Evolutionary conservation across 768 basidiomycete species (phyloP), one percentile per base, ranked within the genome.

Genomic region (Rubroboletus satanas): DNA sequence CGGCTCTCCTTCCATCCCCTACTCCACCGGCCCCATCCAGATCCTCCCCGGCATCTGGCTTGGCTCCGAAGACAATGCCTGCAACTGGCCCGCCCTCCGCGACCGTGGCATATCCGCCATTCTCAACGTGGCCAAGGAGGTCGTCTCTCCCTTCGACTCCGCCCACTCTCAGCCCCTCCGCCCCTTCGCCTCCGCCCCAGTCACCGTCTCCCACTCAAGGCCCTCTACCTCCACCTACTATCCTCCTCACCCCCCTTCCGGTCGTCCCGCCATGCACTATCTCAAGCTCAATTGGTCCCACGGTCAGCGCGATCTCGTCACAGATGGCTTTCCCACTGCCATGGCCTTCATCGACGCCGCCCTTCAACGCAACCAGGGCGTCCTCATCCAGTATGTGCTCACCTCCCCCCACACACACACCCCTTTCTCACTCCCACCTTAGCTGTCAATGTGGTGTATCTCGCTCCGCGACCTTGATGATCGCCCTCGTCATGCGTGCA

Each of bases 381-480:
- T 93, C 53, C 79, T 93, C 57, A 83, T 93, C 52, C 92, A 93
- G 91, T 93, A 69, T 62, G 90, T 85, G 45, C 54, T 45, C 62
- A 17, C 50, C 62, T 51, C 57, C 51, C 3, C 51, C 44, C 51
- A n/a, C n/a, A n/a, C n/a, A 38, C 55, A 35, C 6, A 42, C 41
- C 32, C 51, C 51, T 41, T 52, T 57, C 62, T 66, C 60, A 63
- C 41, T 6, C 59, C 38, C 52, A 15, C n/a, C 49, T 58, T 7
- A 93, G 91, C 69, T 96, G 93, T 71, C 93, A 96, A 74, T 93
- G 93, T 71, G 93, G 93, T 62, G 88, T 96, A 33, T 94, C 93
- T 21, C 82, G 93, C 59, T 93, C 90, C 9, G 93, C 93, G 17
- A 95, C 93, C 2, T 74, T 95, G 67, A 83, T 88, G 46, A 95